phyloP scores from a whole-genome alignment of 1,139 yeast genomes.

The Yamadazyma diospyri region DNA sequence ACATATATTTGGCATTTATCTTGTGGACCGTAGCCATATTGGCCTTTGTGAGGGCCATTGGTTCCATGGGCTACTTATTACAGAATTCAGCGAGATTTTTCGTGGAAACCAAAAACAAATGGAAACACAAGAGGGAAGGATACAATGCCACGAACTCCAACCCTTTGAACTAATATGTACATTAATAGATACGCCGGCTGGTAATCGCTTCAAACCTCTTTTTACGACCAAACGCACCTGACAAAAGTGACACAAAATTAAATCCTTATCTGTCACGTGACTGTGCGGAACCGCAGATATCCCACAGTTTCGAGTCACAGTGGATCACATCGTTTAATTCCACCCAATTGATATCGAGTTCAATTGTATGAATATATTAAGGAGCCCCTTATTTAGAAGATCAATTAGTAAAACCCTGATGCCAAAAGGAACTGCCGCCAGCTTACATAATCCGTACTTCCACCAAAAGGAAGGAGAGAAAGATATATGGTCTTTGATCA shows the following conservation, averaged over 20 bases:
- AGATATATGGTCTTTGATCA: conserved; percentile 93
- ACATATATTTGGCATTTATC: conserved; percentile 76
- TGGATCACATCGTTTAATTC: too few relatives aligned
- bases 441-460: conserved; percentile 60
- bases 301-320: too few relatives aligned
- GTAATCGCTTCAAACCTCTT: too few relatives aligned
- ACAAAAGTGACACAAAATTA: too few relatives aligned
- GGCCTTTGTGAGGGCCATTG: conserved; percentile 74
- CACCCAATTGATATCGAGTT: too few relatives aligned
- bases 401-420: too few relatives aligned
- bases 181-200: too few relatives aligned
- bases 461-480: conserved; percentile 53
- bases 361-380: too few relatives aligned
- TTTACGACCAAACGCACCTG: too few relatives aligned
- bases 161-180: conserved; percentile 22
- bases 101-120: conserved; percentile 41
- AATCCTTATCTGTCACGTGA: too few relatives aligned
- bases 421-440: conserved; percentile 10
- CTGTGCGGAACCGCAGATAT: too few relatives aligned
- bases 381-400: too few relatives aligned
- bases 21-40: conserved; percentile 88
- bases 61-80: conserved; percentile 65
- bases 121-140: conserved; percentile 40
- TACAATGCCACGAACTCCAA: conserved; percentile 35
- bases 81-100: conserved; percentile 38